Conservation (phyloP, 257 asterid species). For the Ilex aquifolium region DNA sequence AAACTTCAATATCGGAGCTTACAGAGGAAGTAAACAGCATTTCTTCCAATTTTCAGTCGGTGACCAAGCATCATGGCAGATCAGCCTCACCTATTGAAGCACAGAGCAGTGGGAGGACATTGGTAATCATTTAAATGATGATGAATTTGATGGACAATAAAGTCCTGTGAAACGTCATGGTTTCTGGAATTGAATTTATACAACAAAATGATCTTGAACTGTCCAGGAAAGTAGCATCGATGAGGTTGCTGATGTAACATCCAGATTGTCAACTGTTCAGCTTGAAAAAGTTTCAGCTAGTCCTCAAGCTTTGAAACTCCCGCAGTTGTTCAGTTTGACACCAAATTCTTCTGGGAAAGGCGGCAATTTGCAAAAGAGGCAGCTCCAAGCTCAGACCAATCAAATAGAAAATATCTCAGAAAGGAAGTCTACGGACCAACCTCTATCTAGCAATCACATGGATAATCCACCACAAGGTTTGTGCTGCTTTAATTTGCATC, state of each 20-base stretch:
- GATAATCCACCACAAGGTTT: constrained; percentile 59
- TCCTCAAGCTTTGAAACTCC: constrained; percentile 83
- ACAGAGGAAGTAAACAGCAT: constrained; percentile 77
- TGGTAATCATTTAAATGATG: constrained; percentile 36
- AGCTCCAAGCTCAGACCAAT: constrained; percentile 40
- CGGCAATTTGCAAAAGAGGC: constrained; percentile 64
- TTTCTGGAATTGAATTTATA: constrained; percentile 15
- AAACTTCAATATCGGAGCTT: constrained; percentile 78
- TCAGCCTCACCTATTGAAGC: constrained; percentile 64
- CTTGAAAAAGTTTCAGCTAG: constrained; percentile 71
- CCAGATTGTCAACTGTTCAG: constrained; percentile 75
- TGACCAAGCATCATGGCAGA: constrained; percentile 40
- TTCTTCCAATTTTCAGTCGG: constrained; percentile 60
- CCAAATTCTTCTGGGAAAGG: constrained; percentile 87
- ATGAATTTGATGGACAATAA: constrained; percentile 7
- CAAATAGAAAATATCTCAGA: constrained; percentile 47
- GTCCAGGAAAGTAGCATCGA: constrained; percentile 60
- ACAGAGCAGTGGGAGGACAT: constrained; percentile 66
- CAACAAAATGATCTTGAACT: constrained; percentile 17
- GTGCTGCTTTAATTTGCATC: constrained; percentile 5
- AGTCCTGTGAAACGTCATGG: constrained; percentile 6
- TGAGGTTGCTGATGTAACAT: constrained; percentile 65
- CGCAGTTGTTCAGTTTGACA: constrained; percentile 82
- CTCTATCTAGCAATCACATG: constrained; percentile 29
- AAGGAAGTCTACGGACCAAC: constrained; percentile 46